Evolutionary conservation across 2,329 filamentous ascomycete species (phyloP), one percentile per base, ranked within the genome.

Genomic region (Malbranchea zuffiana): DNA sequence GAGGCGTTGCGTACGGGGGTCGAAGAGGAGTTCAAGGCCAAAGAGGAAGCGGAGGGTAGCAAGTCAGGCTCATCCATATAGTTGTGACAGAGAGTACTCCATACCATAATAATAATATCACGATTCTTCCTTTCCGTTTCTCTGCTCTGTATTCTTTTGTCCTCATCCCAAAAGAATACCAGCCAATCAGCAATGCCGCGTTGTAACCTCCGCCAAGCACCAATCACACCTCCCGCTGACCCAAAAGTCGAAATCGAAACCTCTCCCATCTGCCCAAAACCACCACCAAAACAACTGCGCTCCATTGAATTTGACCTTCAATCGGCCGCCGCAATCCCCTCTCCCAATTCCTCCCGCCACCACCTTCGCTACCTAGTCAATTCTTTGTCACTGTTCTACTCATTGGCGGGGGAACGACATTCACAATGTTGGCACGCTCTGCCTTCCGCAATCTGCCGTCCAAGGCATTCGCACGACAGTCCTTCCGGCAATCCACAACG

Each of bases 391-490:
- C 29, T 32, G 28, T 30, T 21, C 16, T 30, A 24, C 35, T 39
- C 18, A 15, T 37, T 49, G 50, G 51, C 50, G 53, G 50, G 50
- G 48, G 48, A 50, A 45, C 48, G 49, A 17, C 32, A 15, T 15
- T 39, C 36, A 81, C 66, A 63, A 95, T 96, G 88, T 79, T 95
- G 75, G 82, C 84, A 71, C 82, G 86, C 75, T 85, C 86, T 68
- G 78, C 78, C 69, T 70, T 92, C 74, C 85, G 85, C 73, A 78
- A 82, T 65, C 75, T 82, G 76, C 86, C 86, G 77, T 74, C 80
- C 60, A 74, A 86, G 72, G 81, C 79, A 71, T 72, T 78, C 66
- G 75, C 80, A 57, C 72, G 78, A 70, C 81, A 80, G 71, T 73
- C 75, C 66, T 71, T 78, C 62, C 71, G 76, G 63, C 75, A 75